Evolutionary conservation across 805 yeast species (phyloP).

Genomic region (Lipomyces spencermartinsiae): DNA sequence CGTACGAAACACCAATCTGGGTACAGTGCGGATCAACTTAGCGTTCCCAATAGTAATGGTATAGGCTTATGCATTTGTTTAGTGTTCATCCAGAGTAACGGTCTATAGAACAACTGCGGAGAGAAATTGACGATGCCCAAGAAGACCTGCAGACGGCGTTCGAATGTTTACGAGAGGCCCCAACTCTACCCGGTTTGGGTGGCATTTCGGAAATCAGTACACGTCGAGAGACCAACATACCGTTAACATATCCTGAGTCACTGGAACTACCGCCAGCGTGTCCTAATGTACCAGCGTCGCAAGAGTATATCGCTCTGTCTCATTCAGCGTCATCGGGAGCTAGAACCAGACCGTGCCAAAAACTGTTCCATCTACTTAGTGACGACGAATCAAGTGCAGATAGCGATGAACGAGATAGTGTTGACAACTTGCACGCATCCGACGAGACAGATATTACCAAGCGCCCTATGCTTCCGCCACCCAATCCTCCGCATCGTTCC

Average conservation of each 20-base stretch:
- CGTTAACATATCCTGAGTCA: neutral
- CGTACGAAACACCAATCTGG: neutral
- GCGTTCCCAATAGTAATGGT: constrained; percentile 1
- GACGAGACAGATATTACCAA: neutral
- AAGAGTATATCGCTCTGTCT: neutral
- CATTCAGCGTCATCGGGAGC: neutral
- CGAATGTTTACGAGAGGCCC: neutral
- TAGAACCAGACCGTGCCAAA: neutral
- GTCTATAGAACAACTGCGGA: constrained; percentile 4
- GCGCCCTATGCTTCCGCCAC: neutral
- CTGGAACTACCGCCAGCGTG: neutral
- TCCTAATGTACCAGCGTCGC: neutral
- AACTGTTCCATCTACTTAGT: neutral
- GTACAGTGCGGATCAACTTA: neutral
- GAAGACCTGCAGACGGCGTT: constrained; percentile 7
- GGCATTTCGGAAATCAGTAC: neutral
- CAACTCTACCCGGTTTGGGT: neutral
- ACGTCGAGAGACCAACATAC: neutral
- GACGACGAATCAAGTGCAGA: neutral
- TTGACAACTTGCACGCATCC: neutral
- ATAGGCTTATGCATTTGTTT: neutral
- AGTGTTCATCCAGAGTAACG: neutral
- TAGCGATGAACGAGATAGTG: neutral
- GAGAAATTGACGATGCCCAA: constrained; percentile 13
- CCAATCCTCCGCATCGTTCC: neutral